Evolutionary conservation across 2,329 filamentous ascomycete genomes (phyloP).

Genomic region (Sporothrix globosa): DNA sequence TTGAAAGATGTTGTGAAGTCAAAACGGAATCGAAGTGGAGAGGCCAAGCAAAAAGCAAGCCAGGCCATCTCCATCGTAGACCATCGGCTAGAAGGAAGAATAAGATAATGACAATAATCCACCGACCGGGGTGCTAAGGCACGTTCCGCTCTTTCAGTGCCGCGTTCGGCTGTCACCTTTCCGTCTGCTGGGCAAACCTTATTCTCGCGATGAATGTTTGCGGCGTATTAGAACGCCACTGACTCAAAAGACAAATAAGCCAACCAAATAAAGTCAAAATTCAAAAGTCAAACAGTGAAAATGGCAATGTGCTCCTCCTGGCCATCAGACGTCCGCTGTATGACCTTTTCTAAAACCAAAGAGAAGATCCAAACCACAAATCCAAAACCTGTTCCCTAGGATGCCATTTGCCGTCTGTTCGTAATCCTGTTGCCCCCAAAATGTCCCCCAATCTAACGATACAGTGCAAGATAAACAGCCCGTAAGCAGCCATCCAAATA

Average conservation of each 20-base stretch:
- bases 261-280: not conserved
- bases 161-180: not conserved
- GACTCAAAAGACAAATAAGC: not conserved
- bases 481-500: not conserved
- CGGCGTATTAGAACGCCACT: not conserved
- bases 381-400: not conserved
- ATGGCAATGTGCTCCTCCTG: not conserved
- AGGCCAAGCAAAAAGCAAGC: not conserved
- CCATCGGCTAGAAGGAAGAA: not conserved
- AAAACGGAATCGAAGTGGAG: not conserved
- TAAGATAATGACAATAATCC: slow-evolving; percentile 1
- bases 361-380: not conserved
- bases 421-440: not conserved
- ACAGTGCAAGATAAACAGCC: not conserved
- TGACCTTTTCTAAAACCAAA: not conserved
- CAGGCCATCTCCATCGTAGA: not conserved
- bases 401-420: slow-evolving; percentile 17
- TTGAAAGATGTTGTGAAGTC: not conserved
- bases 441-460: not conserved
- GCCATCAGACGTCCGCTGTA: not conserved
- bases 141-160: not conserved
- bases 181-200: not conserved
- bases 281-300: not conserved
- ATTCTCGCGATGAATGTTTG: not conserved
- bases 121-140: not conserved